These are phyloP conservation scores for Chaetothyriales sp. DNA, from an alignment of 2,329 filamentous ascomycete species.

Conservation along the genomic window DNA sequence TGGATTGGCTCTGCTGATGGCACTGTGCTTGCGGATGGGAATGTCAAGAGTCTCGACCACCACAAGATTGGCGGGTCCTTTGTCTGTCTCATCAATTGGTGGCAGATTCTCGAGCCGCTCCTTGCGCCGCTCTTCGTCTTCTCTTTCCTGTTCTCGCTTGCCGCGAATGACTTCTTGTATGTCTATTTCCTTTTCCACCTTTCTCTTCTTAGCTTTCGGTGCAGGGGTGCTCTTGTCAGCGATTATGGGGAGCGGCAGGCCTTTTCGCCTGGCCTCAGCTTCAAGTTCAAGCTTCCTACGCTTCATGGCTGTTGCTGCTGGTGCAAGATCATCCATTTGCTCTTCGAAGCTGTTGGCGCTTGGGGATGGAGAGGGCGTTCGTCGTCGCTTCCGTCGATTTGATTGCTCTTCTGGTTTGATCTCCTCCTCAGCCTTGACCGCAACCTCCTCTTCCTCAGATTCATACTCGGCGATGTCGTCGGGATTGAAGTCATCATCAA, in stretches of 20 bases:
- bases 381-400: slow-evolving; percentile 18
- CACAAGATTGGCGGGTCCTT: slow-evolving; percentile 42
- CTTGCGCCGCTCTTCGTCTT: slow-evolving; percentile 43
- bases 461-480: slow-evolving; percentile 17
- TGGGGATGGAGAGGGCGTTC: slow-evolving; percentile 14
- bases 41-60: slow-evolving; percentile 66
- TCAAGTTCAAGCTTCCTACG: slow-evolving; percentile 46
- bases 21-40: slow-evolving; percentile 22
- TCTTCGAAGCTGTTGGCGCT: slow-evolving; percentile 27
- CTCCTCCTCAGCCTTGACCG: not conserved
- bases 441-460: slow-evolving; percentile 7
- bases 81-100: slow-evolving; percentile 50
- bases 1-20: slow-evolving; percentile 13
- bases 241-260: slow-evolving; percentile 7
- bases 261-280: slow-evolving; percentile 37
- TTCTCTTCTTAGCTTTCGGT: slow-evolving; percentile 29
- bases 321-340: slow-evolving; percentile 58
- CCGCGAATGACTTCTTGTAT: slow-evolving; percentile 49
- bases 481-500: slow-evolving; percentile 44
- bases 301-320: slow-evolving; percentile 64
- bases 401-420: slow-evolving; percentile 5
- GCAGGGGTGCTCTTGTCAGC: slow-evolving; percentile 7
- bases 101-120: slow-evolving; percentile 24
- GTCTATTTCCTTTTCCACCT: slow-evolving; percentile 42
- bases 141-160: slow-evolving; percentile 38